Percentiles rank a stretch among this genome's conserved stretches.
Conservation (phyloP, 2,329 filamentous ascomycete species). For the Exophiala dermatitidis region DNA sequence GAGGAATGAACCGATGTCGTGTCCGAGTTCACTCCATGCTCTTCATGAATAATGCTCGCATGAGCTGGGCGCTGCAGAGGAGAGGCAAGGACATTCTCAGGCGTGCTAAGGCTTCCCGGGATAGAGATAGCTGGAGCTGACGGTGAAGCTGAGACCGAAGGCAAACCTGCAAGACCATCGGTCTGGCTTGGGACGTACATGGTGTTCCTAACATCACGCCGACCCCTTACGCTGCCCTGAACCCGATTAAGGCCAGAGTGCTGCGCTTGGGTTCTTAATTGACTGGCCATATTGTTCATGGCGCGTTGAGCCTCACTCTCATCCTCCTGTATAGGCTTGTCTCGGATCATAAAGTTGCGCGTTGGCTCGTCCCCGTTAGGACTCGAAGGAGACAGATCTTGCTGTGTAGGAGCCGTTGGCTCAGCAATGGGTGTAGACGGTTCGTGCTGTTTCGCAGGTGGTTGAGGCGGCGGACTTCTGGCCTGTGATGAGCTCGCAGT, state of each 20-base stretch:
- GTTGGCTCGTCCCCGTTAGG: conserved; percentile 34
- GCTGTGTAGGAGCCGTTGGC: conserved; percentile 28
- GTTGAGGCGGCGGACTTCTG: conserved; percentile 7
- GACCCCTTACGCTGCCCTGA: conserved; percentile 71
- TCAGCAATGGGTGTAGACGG: conserved; percentile 7
- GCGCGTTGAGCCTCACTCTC: conserved; percentile 44
- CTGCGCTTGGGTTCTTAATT: conserved; percentile 43
- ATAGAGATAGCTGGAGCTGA: conserved; percentile 25
- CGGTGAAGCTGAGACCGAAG: conserved; percentile 18
- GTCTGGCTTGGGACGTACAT: conserved; percentile 61
- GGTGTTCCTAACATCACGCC: conserved; percentile 86
- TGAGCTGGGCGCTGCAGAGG: conserved; percentile 28
- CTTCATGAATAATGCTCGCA: conserved; percentile 51
- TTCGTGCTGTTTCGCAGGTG: conserved; percentile 4
- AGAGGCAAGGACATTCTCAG: conserved; percentile 20
- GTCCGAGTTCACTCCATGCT: conserved; percentile 65
- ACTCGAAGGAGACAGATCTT: conserved; percentile 34
- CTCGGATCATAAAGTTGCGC: conserved; percentile 43
- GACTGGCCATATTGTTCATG: conserved; percentile 44
- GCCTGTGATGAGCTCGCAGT: conserved; percentile 7
- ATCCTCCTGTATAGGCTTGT: conserved; percentile 45
- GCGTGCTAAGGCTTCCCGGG: conserved; percentile 32
- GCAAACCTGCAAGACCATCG: conserved; percentile 24
- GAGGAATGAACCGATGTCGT: conserved; percentile 86
- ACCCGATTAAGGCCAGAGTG: conserved; percentile 55